phyloP scores from a whole-genome alignment of 2,329 filamentous ascomycete genomes.

The Ophiosphaerella herpotricha region DNA sequence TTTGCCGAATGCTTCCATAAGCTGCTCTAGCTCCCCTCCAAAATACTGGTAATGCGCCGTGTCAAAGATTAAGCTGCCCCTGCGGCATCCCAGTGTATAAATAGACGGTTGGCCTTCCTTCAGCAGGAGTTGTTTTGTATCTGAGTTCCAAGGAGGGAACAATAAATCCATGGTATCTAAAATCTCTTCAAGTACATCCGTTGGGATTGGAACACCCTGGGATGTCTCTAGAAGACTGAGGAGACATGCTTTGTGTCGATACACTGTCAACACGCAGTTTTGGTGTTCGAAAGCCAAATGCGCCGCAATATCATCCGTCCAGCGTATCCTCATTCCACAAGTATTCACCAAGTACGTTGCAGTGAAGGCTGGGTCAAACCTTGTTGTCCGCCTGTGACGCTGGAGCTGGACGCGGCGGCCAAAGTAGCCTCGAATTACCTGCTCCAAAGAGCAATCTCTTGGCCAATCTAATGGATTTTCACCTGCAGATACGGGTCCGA shows the following conservation, averaged over 20 bases:
- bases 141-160: constrained; percentile 11
- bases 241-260: constrained; percentile 17
- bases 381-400: not conserved
- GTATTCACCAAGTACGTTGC: constrained; percentile 14
- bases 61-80: constrained; percentile 5
- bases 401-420: not conserved
- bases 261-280: constrained; percentile 5
- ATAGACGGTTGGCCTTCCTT: constrained; percentile 7
- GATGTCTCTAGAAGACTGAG: constrained; percentile 5
- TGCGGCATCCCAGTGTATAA: constrained; percentile 10
- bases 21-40: constrained; percentile 9
- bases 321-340: constrained; percentile 12
- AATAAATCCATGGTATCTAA: constrained; percentile 16
- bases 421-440: constrained; percentile 4
- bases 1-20: constrained; percentile 10
- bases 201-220: constrained; percentile 6
- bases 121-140: constrained; percentile 11
- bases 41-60: constrained; percentile 13
- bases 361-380: constrained; percentile 11
- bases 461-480: constrained; percentile 11
- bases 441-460: constrained; percentile 1
- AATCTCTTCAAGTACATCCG: constrained; percentile 10
- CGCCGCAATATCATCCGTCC: constrained; percentile 11
- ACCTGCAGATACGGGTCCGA: constrained; percentile 8
- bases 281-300: constrained; percentile 8